phyloP scores from a whole-genome alignment of 768 basidiomycete species.

The Boletus patriciae region DNA sequence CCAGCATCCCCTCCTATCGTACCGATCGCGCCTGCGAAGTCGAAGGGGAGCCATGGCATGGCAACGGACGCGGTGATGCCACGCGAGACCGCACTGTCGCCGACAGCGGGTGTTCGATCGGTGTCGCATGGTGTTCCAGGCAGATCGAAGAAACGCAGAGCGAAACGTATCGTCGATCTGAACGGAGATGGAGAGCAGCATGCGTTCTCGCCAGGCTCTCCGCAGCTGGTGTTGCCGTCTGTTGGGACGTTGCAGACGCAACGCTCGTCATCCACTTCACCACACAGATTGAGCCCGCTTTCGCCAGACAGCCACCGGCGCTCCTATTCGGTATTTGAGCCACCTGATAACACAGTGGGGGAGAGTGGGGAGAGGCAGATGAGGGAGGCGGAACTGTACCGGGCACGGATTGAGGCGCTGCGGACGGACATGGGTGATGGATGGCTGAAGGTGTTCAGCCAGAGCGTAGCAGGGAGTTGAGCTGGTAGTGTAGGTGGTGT shows the following conservation, averaged over 20 bases:
- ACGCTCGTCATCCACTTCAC: slow-evolving; percentile 17
- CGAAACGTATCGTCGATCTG: slow-evolving; percentile 78
- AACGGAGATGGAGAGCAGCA: slow-evolving; percentile 45
- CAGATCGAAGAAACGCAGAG: slow-evolving; percentile 57
- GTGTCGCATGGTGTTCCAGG: slow-evolving; percentile 45
- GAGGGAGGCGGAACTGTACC: slow-evolving; percentile 66
- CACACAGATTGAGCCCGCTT: slow-evolving; percentile 19
- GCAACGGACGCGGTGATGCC: slow-evolving; percentile 20
- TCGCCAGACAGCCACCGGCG: slow-evolving; percentile 18
- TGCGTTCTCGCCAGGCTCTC: slow-evolving; percentile 32
- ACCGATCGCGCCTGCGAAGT: slow-evolving; percentile 46
- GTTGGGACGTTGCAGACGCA: neutral
- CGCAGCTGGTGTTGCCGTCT: slow-evolving; percentile 1
- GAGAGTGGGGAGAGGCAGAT: slow-evolving; percentile 31
- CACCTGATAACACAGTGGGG: slow-evolving; percentile 27
- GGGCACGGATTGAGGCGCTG: slow-evolving; percentile 76
- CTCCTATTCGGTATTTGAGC: slow-evolving; percentile 54
- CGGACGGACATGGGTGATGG: slow-evolving; percentile 87
- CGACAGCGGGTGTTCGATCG: slow-evolving; percentile 41
- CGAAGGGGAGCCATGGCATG: slow-evolving; percentile 13
- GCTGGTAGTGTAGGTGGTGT: slow-evolving; percentile 23
- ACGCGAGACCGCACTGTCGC: slow-evolving; percentile 27
- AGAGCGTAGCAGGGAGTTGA: slow-evolving; percentile 43
- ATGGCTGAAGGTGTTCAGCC: slow-evolving; percentile 83
- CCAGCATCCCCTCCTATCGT: slow-evolving; percentile 62